phyloP scores from a whole-genome alignment of 2,329 filamentous ascomycete genomes.

The Thermoascus crustaceus region DNA sequence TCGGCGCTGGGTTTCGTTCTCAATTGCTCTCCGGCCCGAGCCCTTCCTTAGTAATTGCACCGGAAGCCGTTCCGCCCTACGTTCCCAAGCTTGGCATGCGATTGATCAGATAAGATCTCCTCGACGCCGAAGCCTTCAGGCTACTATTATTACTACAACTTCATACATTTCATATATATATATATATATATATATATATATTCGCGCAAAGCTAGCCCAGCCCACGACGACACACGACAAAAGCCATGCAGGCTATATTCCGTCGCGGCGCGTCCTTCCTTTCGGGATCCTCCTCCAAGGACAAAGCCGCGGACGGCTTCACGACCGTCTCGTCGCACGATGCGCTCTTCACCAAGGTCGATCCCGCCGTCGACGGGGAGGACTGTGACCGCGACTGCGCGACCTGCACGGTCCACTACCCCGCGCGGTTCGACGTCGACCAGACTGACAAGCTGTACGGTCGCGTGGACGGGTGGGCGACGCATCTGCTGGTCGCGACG shows the following conservation, averaged over 20 bases:
- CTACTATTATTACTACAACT: neutral
- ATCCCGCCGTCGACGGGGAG: constrained; percentile 72
- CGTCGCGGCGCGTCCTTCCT: constrained; percentile 27
- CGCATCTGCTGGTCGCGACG: constrained; percentile 87
- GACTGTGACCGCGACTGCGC: constrained; percentile 84
- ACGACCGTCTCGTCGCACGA: constrained; percentile 38
- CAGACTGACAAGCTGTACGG: constrained; percentile 74
- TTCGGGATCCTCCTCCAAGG: constrained; percentile 15
- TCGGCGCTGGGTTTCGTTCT: no score
- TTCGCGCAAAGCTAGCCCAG: no score
- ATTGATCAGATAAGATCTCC: constrained; percentile 5
- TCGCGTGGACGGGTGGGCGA: constrained; percentile 75
- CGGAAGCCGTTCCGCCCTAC: constrained; percentile 4
- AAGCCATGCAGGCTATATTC: constrained; percentile 20
- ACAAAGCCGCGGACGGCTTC: constrained; percentile 35
- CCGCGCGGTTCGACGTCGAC: constrained; percentile 65
- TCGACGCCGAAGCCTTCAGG: neutral
- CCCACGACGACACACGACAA: neutral
- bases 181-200: no score
- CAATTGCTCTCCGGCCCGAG: no score
- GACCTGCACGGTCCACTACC: constrained; percentile 70
- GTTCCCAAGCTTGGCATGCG: no score
- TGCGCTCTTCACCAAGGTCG: constrained; percentile 64
- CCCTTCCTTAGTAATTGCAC: constrained; percentile 12
- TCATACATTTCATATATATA: neutral